These are phyloP conservation scores for Yarrowia sp. DNA, from an alignment of 805 yeast genomes.

Conservation along the genomic window DNA sequence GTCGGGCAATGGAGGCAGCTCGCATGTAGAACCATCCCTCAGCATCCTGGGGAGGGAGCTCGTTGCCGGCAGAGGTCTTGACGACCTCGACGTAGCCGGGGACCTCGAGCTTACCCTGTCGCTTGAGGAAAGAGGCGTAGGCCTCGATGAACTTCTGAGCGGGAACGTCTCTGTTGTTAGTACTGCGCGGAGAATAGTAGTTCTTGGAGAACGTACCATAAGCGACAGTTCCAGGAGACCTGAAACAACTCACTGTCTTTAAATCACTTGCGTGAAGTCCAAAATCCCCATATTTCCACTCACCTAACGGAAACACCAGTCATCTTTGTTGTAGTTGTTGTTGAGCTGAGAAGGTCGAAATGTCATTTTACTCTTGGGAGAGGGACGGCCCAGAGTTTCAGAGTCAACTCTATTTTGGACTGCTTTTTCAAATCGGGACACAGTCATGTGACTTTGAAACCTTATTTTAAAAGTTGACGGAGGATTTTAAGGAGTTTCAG, in stretches of 20 bases:
- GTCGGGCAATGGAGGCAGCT: slow-evolving; percentile 99
- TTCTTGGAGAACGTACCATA: background rate
- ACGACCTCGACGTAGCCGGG: slow-evolving; percentile 99
- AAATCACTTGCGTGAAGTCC: slow-evolving; percentile 11
- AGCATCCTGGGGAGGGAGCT: slow-evolving; percentile 99
- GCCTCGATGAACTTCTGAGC: slow-evolving; percentile 99
- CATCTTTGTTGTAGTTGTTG: slow-evolving; percentile 46
- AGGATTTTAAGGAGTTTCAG: too few species aligned
- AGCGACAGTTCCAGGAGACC: background rate
- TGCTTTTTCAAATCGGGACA: slow-evolving; percentile 4
- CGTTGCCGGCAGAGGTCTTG: slow-evolving; percentile 98
- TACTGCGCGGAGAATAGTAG: background rate
- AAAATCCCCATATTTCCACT: slow-evolving; percentile 42
- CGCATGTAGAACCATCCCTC: slow-evolving; percentile 99
- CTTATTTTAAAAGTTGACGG: too few species aligned
- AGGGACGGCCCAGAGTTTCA: background rate
- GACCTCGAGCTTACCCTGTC: slow-evolving; percentile 99
- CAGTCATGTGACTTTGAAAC: background rate
- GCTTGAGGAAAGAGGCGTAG: slow-evolving; percentile 99
- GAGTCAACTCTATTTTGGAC: slow-evolving; percentile 21
- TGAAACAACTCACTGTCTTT: slow-evolving; percentile 14
- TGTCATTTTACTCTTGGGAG: background rate
- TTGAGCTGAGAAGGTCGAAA: background rate
- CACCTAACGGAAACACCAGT: slow-evolving; percentile 99
- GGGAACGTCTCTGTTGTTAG: slow-evolving; percentile 88